Percentiles rank a stretch among this genome's conserved stretches.
Evolutionary conservation across 2,329 filamentous ascomycete genomes (phyloP).

Genomic region (Colletotrichum viniferum): DNA sequence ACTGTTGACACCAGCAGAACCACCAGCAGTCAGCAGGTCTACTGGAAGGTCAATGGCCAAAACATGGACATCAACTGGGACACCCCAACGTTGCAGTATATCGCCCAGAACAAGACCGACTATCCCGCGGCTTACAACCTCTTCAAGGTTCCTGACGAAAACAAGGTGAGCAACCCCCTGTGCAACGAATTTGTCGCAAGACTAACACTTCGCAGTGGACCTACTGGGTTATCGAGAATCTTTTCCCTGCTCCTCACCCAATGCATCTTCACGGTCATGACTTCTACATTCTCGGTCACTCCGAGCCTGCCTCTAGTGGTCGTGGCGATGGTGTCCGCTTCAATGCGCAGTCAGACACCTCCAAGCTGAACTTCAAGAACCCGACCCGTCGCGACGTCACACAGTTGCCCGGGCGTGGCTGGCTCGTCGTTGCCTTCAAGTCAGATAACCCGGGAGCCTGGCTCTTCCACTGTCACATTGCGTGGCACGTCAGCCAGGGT

Average conservation of each 20-base stretch:
- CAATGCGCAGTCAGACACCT: slow-evolving; percentile 33
- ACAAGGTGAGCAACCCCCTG: not conserved
- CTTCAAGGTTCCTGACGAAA: slow-evolving; percentile 6
- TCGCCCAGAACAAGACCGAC: slow-evolving; percentile 2
- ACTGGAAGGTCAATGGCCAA: slow-evolving; percentile 38
- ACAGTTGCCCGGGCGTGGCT: slow-evolving; percentile 45
- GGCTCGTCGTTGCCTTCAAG: slow-evolving; percentile 50
- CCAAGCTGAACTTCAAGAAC: slow-evolving; percentile 42
- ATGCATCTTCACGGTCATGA: slow-evolving; percentile 39
- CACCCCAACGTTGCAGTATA: slow-evolving; percentile 39
- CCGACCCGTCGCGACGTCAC: slow-evolving; percentile 52
- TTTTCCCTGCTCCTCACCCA: slow-evolving; percentile 15
- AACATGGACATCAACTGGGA: slow-evolving; percentile 44
- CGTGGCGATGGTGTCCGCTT: slow-evolving; percentile 19
- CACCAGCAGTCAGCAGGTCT: slow-evolving; percentile 24
- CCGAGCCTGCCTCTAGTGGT: slow-evolving; percentile 9
- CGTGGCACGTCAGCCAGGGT: slow-evolving; percentile 53
- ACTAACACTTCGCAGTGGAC: slow-evolving; percentile 3
- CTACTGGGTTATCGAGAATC: slow-evolving; percentile 21
- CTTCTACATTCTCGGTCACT: slow-evolving; percentile 46
- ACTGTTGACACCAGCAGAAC: slow-evolving; percentile 23
- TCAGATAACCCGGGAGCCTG: slow-evolving; percentile 55
- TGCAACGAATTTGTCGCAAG: accelerated
- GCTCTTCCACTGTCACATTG: slow-evolving; percentile 53
- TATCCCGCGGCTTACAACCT: slow-evolving; percentile 13